Evolutionary conservation across 1,284 basidiomycete species (phyloP).

Genomic region (Mycosarcoma mackinlayi): DNA sequence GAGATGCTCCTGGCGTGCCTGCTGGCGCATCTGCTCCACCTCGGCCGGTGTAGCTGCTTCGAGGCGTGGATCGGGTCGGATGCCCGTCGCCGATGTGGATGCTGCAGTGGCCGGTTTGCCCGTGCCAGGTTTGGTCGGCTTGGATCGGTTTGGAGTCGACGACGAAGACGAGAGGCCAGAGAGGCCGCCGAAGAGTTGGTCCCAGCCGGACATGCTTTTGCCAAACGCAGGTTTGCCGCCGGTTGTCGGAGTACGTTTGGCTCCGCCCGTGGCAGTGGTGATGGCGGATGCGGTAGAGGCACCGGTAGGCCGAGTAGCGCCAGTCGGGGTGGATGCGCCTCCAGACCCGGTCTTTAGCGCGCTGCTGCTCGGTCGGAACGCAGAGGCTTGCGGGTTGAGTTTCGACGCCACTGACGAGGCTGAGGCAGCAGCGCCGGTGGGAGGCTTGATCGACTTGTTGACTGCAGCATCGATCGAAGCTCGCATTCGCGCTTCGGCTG

Average conservation of each 20-base stretch:
- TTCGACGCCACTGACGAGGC: too few relatives aligned
- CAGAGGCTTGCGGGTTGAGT: slow-evolving; percentile 36
- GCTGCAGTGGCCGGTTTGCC: slow-evolving; percentile 13
- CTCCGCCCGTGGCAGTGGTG: neutral
- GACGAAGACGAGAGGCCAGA: slow-evolving; percentile 25
- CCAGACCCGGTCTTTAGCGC: slow-evolving; percentile 4
- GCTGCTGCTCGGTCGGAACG: slow-evolving; percentile 28
- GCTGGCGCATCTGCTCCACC: slow-evolving; percentile 11
- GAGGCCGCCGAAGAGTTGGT: slow-evolving; percentile 44
- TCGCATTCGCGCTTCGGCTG: slow-evolving; percentile 35
- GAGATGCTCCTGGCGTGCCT: slow-evolving; percentile 16
- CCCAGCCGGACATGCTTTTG: slow-evolving; percentile 49
- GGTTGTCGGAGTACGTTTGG: slow-evolving; percentile 13
- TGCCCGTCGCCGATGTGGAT: slow-evolving; percentile 17
- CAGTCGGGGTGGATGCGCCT: slow-evolving; percentile 20
- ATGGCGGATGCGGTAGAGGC: neutral
- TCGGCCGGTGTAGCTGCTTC: slow-evolving; percentile 17
- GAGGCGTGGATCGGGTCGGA: slow-evolving; percentile 32
- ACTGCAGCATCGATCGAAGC: slow-evolving; percentile 45
- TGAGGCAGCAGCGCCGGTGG: slow-evolving; percentile 2
- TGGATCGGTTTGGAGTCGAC: slow-evolving; percentile 8
- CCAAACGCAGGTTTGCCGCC: slow-evolving; percentile 39
- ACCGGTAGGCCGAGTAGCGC: slow-evolving; percentile 7
- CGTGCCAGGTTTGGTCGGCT: slow-evolving; percentile 10
- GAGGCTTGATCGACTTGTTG: slow-evolving; percentile 30